A percentile compares a stretch with the other conserved stretches of the same genome.
Evolutionary conservation across 345 rosid species (phyloP).

Genomic region (Eucalyptus tenuipes): DNA sequence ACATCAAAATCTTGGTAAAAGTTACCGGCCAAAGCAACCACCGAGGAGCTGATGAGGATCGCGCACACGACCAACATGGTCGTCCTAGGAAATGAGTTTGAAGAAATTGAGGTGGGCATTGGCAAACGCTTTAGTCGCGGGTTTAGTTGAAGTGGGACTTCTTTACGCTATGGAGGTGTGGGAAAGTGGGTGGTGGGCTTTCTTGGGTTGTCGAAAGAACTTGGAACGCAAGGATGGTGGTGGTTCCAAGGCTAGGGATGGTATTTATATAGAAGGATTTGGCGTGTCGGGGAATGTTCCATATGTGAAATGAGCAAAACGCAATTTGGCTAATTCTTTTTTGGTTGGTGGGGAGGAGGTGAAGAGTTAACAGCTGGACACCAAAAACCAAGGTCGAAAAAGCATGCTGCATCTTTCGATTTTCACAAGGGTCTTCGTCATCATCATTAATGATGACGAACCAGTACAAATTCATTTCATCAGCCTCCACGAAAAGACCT

Average conservation of each 20-base stretch:
- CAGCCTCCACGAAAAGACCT: background rate
- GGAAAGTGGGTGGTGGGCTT: background rate
- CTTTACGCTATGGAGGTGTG: background rate
- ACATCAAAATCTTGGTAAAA: slow-evolving; percentile 41
- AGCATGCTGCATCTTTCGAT: background rate
- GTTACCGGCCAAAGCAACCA: slow-evolving; percentile 4
- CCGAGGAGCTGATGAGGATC: background rate
- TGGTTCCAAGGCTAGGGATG: background rate
- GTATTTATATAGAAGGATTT: background rate
- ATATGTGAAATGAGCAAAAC: background rate
- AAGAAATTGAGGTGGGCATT: background rate
- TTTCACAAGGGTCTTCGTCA: background rate
- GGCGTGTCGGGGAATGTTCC: background rate
- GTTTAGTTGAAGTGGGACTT: background rate
- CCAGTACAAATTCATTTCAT: background rate
- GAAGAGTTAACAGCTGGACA: background rate
- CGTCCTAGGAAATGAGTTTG: background rate
- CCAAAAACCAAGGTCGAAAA: background rate
- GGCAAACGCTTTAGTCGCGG: background rate
- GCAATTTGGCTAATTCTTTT: background rate
- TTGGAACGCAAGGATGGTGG: background rate
- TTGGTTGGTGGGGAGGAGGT: background rate
- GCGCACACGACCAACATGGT: background rate
- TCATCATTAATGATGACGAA: background rate
- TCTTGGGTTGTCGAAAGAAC: background rate